Conservation (phyloP, 257 asterid species). For the Echium plantagineum region DNA sequence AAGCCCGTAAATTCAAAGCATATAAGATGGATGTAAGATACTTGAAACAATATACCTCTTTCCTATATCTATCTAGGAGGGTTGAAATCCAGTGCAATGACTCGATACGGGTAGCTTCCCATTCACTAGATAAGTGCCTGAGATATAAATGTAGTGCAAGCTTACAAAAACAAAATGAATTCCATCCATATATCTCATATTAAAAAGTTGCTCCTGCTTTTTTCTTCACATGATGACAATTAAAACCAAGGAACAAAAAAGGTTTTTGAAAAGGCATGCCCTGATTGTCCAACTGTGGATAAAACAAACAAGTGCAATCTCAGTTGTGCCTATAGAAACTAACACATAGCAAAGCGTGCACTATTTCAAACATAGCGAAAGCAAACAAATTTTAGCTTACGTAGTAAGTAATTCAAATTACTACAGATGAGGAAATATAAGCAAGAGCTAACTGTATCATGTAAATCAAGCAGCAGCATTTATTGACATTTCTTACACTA, state of each 20-base stretch:
- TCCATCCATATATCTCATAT: constrained; percentile 1
- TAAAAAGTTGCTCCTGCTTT: background rate
- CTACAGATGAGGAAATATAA: background rate
- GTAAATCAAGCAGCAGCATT: background rate
- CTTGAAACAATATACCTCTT: constrained; percentile 39
- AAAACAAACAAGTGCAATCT: background rate
- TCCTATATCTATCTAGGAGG: constrained; percentile 58
- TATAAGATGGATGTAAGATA: background rate
- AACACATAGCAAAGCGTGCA: background rate
- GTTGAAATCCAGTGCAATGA: constrained; percentile 87
- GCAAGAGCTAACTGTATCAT: background rate
- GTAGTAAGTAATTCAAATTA: background rate
- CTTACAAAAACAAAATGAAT: constrained; percentile 1
- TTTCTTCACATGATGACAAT: background rate
- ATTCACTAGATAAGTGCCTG: constrained; percentile 88
- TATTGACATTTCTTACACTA: background rate
- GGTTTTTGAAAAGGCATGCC: constrained; percentile 1
- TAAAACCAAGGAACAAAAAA: background rate
- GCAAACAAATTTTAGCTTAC: background rate
- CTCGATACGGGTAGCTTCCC: constrained; percentile 98
- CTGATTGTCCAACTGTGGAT: background rate
- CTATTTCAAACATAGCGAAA: background rate
- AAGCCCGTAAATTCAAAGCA: constrained; percentile 4
- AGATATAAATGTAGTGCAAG: constrained; percentile 12
- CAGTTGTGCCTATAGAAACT: background rate